Evolutionary conservation across 768 basidiomycete genomes (phyloP).

Genomic region (Mycena chlorophos): DNA sequence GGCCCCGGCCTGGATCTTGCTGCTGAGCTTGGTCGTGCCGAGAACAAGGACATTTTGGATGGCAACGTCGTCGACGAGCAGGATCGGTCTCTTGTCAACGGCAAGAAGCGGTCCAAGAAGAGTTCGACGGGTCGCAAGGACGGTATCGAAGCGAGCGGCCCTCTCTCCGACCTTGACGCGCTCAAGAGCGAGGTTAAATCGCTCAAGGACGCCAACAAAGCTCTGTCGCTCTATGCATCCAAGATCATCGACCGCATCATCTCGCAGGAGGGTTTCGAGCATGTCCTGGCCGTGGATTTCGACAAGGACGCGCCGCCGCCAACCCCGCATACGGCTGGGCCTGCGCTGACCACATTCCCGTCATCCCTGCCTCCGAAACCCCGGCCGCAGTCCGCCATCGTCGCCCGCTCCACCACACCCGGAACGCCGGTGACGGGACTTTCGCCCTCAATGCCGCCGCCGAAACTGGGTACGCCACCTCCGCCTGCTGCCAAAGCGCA

Average conservation of each 20-base stretch:
- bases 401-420: constrained; percentile 41
- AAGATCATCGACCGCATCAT: constrained; percentile 99
- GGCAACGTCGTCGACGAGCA: constrained; percentile 53
- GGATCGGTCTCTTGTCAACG: constrained; percentile 44
- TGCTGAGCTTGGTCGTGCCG: constrained; percentile 87
- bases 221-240: constrained; percentile 89
- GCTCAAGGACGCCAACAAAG: constrained; percentile 94
- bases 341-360: constrained; percentile 31
- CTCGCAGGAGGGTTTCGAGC: constrained; percentile 94
- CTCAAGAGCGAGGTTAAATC: constrained; percentile 86
- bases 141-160: constrained; percentile 44
- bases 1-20: constrained; percentile 89
- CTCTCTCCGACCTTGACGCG: constrained; percentile 66
- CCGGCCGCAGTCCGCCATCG: constrained; percentile 64
- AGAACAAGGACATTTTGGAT: constrained; percentile 79
- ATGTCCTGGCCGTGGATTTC: constrained; percentile 92
- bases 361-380: constrained; percentile 41
- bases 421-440: constrained; percentile 28
- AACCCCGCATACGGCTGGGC: constrained; percentile 35
- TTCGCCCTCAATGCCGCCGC: constrained; percentile 25
- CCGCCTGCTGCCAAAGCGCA: constrained; percentile 45
- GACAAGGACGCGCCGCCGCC: constrained; percentile 57
- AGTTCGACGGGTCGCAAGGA: constrained; percentile 41
- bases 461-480: constrained; percentile 17
- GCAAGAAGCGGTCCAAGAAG: constrained; percentile 55